Percentiles rank a stretch among this genome's conserved stretches.
Conservation (phyloP, 345 rosid species). For the Hibiscus mutabilis region DNA sequence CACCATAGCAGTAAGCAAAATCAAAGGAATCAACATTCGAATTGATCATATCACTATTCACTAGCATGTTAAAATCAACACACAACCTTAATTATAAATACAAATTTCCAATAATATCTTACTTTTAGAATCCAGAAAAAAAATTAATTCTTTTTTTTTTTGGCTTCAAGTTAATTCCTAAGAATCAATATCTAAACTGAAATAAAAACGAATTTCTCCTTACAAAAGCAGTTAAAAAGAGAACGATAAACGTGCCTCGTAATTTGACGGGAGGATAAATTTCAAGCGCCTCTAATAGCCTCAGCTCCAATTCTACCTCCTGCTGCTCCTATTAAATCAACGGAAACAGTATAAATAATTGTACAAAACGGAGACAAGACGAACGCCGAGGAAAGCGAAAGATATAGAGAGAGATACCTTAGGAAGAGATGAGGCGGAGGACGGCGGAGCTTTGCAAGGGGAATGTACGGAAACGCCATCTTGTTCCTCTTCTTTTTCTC, state of each 20-base stretch:
- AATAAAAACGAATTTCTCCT: too few relatives aligned
- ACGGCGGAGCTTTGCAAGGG: constrained; percentile 89
- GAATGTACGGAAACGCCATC: constrained; percentile 95
- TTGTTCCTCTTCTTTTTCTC: constrained; percentile 61
- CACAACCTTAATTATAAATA: too few relatives aligned
- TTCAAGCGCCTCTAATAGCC: constrained; percentile 81
- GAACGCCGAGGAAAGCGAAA: neutral
- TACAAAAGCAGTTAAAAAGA: too few relatives aligned
- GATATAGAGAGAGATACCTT: constrained; percentile 36
- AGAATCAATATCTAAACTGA: too few relatives aligned
- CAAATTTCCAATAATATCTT: neutral
- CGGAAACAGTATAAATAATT: neutral
- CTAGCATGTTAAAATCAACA: neutral
- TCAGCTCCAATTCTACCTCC: constrained; percentile 93
- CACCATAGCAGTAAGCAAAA: neutral
- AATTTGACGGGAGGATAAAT: constrained; percentile 86
- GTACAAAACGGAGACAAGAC: neutral
- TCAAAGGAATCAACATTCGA: neutral
- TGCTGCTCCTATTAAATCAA: constrained; percentile 60
- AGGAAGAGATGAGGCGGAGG: constrained; percentile 90
- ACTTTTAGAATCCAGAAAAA: neutral
- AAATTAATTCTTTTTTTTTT: neutral
- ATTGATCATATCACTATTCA: neutral
- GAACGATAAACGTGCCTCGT: constrained; percentile 38
- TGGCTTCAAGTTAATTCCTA: too few relatives aligned